phyloP scores from a whole-genome alignment of 1,284 basidiomycete species.

The Cryptococcus jaspeensis region DNA sequence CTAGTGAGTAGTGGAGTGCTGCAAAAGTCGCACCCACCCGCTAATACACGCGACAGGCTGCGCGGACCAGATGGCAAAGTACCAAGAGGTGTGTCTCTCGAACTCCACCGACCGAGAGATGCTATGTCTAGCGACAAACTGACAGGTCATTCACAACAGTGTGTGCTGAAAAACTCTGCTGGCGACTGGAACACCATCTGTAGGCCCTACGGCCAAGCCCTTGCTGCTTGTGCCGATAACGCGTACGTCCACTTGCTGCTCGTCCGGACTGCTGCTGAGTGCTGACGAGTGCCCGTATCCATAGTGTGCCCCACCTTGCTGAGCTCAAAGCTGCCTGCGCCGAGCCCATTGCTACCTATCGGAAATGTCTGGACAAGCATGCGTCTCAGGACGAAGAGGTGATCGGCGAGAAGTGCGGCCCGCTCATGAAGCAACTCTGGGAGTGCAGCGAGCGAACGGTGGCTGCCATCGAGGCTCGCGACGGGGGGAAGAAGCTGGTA shows the following conservation, averaged over 20 bases:
- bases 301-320: slow-evolving; percentile 44
- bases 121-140: neutral
- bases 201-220: slow-evolving; percentile 34
- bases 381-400: slow-evolving; percentile 31
- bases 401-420: slow-evolving; percentile 32
- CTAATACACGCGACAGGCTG: slow-evolving; percentile 33
- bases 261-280: neutral
- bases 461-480: slow-evolving; percentile 22
- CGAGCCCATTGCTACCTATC: slow-evolving; percentile 35
- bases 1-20: slow-evolving; percentile 39
- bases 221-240: slow-evolving; percentile 45
- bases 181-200: slow-evolving; percentile 46
- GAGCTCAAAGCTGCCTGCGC: slow-evolving; percentile 42
- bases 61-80: slow-evolving; percentile 46
- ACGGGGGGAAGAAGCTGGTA: slow-evolving; percentile 5
- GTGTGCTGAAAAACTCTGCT: slow-evolving; percentile 41
- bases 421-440: slow-evolving; percentile 43
- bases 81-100: slow-evolving; percentile 38
- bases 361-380: slow-evolving; percentile 40
- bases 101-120: neutral
- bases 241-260: slow-evolving; percentile 22
- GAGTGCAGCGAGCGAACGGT: slow-evolving; percentile 44
- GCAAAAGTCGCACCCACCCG: neutral
- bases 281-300: neutral
- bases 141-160: slow-evolving; percentile 24